Conservation (phyloP, 805 yeast species). For the Grigorovia transvaalensis region DNA sequence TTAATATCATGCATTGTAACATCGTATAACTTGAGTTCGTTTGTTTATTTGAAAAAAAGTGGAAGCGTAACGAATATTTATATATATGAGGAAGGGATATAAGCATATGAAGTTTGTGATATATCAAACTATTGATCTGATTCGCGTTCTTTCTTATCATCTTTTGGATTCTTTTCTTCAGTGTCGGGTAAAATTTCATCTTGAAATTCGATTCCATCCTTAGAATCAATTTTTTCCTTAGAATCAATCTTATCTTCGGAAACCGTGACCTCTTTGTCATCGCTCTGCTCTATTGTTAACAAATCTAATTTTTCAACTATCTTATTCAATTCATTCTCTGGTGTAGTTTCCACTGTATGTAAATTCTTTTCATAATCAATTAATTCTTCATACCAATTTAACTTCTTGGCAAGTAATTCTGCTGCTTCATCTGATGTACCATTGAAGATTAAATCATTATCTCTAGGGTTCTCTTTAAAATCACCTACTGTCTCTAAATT, state of each 20-base stretch:
- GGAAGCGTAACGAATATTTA: no score
- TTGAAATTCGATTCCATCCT: no score
- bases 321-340: conserved; percentile 5
- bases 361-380: conserved; percentile 7
- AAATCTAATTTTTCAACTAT: not conserved
- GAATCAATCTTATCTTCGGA: not conserved
- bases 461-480: conserved; percentile 42
- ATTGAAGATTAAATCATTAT: conserved; percentile 48
- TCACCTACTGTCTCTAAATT: conserved; percentile 76
- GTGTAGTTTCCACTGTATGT: conserved; percentile 2
- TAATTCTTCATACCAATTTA: conserved; percentile 60
- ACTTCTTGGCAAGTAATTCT: conserved; percentile 36
- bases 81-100: no score
- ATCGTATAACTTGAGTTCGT: no score
- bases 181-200: no score
- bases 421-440: conserved; percentile 63
- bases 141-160: no score
- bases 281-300: conserved; percentile 1
- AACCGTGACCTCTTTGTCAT: not conserved
- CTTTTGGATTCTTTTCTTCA: no score
- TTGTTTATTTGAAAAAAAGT: no score
- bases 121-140: no score
- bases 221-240: no score
- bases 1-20: not conserved
- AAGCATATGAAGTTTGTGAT: no score